Conservation (phyloP, 192 early-diverging fungal species). For the Dimargaris cristalligena region DNA sequence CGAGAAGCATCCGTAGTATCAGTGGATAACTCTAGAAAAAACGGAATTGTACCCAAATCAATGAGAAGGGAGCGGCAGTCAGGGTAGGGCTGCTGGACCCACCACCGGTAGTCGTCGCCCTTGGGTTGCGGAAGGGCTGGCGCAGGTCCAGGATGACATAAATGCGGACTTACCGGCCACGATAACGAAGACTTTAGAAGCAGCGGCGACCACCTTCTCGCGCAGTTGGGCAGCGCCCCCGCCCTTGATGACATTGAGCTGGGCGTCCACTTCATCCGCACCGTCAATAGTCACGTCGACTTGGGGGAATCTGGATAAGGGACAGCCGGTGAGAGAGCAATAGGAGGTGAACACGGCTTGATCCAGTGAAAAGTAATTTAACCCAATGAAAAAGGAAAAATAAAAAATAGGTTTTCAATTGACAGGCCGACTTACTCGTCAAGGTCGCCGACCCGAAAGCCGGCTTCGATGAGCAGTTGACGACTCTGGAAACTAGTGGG, state of each 20-base stretch:
- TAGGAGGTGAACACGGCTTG: too few relatives aligned
- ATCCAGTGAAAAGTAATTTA: too few relatives aligned
- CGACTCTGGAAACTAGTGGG: slow-evolving; percentile 88
- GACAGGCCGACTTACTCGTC: slow-evolving; percentile 64
- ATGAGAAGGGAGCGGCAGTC: too few relatives aligned
- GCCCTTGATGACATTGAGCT: slow-evolving; percentile 87
- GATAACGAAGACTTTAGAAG: slow-evolving; percentile 64
- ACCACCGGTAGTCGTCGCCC: too few relatives aligned
- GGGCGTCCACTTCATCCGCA: slow-evolving; percentile 68
- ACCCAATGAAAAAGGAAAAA: too few relatives aligned
- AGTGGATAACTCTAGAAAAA: too few relatives aligned
- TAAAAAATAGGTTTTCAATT: too few relatives aligned
- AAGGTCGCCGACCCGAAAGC: slow-evolving; percentile 56
- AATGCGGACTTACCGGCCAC: slow-evolving; percentile 37
- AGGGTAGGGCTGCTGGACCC: too few relatives aligned
- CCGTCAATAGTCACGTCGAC: slow-evolving; percentile 79
- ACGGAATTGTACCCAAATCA: too few relatives aligned
- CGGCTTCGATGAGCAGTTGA: slow-evolving; percentile 65
- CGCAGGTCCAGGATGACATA: too few relatives aligned
- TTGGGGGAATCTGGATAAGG: slow-evolving; percentile 43
- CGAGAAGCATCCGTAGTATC: neutral
- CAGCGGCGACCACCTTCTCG: slow-evolving; percentile 82
- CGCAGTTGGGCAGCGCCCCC: slow-evolving; percentile 87
- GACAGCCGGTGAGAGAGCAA: too few relatives aligned
- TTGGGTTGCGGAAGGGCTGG: too few relatives aligned